Evolutionary conservation across 352 stramenopile species (phyloP), one percentile per base, ranked within the genome.

Genomic region (Phytophthora rubi): DNA sequence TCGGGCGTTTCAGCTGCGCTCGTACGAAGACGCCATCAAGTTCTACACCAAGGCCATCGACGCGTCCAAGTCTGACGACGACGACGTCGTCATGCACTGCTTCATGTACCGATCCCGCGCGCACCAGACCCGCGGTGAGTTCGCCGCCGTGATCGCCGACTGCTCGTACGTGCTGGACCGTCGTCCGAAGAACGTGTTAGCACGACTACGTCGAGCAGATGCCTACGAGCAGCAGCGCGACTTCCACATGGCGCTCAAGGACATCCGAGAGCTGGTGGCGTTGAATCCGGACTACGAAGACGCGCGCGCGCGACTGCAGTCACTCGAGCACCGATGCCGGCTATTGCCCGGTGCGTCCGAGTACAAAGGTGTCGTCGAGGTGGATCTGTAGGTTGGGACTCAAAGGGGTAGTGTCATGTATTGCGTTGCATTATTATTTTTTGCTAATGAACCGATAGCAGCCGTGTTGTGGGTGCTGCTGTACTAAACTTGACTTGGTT

Each of bases 11-110:
- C 95, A 98, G 74, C 58, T 83, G 28, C 87, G 91, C 12, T 88
- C 96, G 51, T 98, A 97, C 62, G 80, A 83, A 23, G 74, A 93
- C 42, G 94, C 94, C 28, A 96, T 98, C 65, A 88, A 81, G 26
- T 98, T 97, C 60, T 98, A 98, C 84, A 94, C 94, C 47, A 92
- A 97, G 37, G 94, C 93, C 13, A 97, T 96, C 23, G 72, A 82
- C 6, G 74, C 75, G 4, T 85, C 76, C 4, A 52, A 70, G 51
- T 79, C 65, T 0, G 81, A 89, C 16, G 76, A 83, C 44, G 81
- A 89, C 51, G 81, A 82, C 6, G 65, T 89, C 28, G 72, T 80
- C 12, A 80, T 85, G 57, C 81, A 89, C 58, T 87, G 81, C 51
- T 87, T 82, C 53, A 75, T 87, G 61, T 89, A 89, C 54, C 76